Evolutionary conservation across 1,284 basidiomycete species (phyloP), one percentile per base, ranked within the genome.

Genomic region (Caloboletus firmus): DNA sequence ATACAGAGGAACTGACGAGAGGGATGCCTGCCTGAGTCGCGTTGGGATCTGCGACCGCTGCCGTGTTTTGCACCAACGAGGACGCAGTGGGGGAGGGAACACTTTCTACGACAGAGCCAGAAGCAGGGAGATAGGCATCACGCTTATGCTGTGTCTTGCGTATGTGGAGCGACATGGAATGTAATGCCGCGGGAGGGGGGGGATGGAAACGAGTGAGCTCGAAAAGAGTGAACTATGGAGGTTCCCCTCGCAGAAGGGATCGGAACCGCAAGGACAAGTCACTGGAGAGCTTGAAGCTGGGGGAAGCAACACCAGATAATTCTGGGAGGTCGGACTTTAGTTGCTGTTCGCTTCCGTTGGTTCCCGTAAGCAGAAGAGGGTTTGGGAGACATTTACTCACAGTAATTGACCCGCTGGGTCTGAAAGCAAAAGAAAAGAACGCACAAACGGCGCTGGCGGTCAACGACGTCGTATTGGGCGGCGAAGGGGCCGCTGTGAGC

Each of bases 221-320:
- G 22, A 60, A 62, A 60, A 26, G 60, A 68, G 43, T 36, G 58
- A 17, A 46, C 17, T 43, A 47, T 31, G 32, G 22, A 37, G 31
- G 22, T 15, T 52, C 61, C 58, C 62, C 54, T 60, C 57, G 41
- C 61, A 56, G 63, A 68, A 64, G 63, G 63, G 58, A 67, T 52
- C 47, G 47, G 32, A 43, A 26, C 26, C 15, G 36, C 45, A 44
- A 52, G 28, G 42, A 41, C 37, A 20, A 45, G 18, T n/a, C 24
- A 20, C 34, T 40, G 15, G 44, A 28, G n/a, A 45, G 42, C 1
- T 45, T 32, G 50, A 22, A 35, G 26, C 3, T 13, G 34, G 31
- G 24, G 36, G 28, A n/a, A 22, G 7, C 18, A 15, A 59, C 17
- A 22, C 31, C 31, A 51, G 18, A 54, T 41, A n/a, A 28, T 6